These are phyloP conservation scores for Verticillium longisporum DNA, from an alignment of 2,329 filamentous ascomycete genomes.

Conservation along the genomic window DNA sequence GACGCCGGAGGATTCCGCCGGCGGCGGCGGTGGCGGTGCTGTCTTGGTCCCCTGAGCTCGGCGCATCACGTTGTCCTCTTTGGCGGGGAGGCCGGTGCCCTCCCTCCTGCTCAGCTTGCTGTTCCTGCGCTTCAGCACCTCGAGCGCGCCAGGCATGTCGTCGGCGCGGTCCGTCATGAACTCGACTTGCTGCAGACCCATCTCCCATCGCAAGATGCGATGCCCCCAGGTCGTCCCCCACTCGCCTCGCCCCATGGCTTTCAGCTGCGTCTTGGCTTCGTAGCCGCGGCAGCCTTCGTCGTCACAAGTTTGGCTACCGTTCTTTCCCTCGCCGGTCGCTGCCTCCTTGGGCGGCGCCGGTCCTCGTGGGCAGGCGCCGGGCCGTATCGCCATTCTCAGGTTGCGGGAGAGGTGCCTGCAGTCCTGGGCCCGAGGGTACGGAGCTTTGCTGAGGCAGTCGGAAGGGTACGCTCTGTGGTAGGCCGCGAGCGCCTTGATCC, in stretches of 20 bases:
- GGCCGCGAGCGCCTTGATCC: background rate
- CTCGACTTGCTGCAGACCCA: background rate
- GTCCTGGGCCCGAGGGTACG: constrained; percentile 5
- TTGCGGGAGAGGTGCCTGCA: constrained; percentile 6
- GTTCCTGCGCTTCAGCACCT: background rate
- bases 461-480: constrained; percentile 3
- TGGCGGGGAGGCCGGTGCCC: background rate
- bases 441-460: constrained; percentile 3
- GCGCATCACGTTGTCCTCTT: background rate
- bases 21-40: too few species aligned
- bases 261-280: background rate
- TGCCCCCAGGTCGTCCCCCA: background rate
- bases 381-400: constrained; percentile 5
- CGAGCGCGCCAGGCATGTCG: background rate
- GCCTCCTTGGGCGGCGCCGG: background rate
- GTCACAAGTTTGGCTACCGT: background rate
- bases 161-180: background rate
- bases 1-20: too few species aligned
- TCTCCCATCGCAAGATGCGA: background rate
- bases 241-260: background rate
- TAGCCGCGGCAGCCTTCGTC: background rate
- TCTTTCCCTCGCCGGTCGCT: background rate
- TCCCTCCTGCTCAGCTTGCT: background rate
- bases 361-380: constrained; percentile 8
- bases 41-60: background rate